Percentiles rank a stretch among this genome's conserved stretches.
These are phyloP conservation scores for Thraustochytrium striatum DNA, from an alignment of 352 stramenopile species.

Conservation along the genomic window DNA sequence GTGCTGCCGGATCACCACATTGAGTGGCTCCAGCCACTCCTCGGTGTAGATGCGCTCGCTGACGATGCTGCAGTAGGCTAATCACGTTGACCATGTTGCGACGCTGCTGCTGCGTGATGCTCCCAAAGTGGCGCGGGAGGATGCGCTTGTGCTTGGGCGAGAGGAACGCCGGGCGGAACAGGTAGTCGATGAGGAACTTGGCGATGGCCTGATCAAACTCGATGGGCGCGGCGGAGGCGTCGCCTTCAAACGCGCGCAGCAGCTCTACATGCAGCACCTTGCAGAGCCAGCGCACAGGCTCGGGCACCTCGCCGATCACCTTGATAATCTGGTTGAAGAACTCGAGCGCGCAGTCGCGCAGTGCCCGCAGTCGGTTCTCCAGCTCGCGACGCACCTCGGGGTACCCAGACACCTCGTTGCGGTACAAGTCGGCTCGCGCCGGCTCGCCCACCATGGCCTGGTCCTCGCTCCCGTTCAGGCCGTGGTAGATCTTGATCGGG, in stretches of 20 bases:
- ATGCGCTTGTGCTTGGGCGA: not conserved
- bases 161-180: slow-evolving; percentile 24
- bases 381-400: slow-evolving; percentile 28
- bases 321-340: slow-evolving; percentile 26
- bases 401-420: not conserved
- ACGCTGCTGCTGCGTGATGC: slow-evolving; percentile 20
- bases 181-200: slow-evolving; percentile 21
- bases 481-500: slow-evolving; percentile 27
- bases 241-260: not conserved
- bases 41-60: slow-evolving; percentile 7
- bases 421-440: not conserved
- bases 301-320: not conserved
- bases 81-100: slow-evolving; percentile 17
- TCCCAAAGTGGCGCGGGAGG: slow-evolving; percentile 9
- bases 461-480: not conserved
- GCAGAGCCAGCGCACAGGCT: slow-evolving; percentile 3
- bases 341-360: not conserved
- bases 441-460: not conserved
- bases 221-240: not conserved
- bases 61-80: slow-evolving; percentile 11
- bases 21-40: slow-evolving; percentile 20
- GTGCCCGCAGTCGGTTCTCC: not conserved
- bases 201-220: slow-evolving; percentile 22
- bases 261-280: slow-evolving; percentile 24
- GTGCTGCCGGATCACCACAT: slow-evolving; percentile 42